Base-by-base conservation (phyloP, 2,329 filamentous ascomycete genomes). In the Bipolaris cookei region DNA sequence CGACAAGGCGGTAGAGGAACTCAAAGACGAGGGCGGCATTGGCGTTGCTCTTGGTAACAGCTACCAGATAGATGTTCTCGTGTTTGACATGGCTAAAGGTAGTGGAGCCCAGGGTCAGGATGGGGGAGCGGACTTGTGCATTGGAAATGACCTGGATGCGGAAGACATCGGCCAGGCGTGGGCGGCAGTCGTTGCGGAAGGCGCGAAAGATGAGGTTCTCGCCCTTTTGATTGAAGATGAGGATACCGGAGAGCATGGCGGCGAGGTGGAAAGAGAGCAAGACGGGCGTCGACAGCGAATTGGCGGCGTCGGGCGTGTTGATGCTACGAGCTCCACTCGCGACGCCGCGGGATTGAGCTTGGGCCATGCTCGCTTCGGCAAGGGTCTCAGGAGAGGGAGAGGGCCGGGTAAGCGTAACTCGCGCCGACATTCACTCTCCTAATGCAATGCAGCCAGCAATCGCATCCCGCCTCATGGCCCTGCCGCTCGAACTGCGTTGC, bases 61-160 rank as follows among this genome's bases (percentile, higher is more conserved):
- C 95, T 53, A 98, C 94, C 68, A 99, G 80, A 78, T 98, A 99
- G 75, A 99, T 97, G 77, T 99, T 99, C 77, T 99, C 95, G 80
- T 97, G 94, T 78, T 97, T 97, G 80, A 99, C 94, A 88, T 99
- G 95, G 83, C 92, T 97, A 79, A 99, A 99, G 44, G 96, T 99
- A 54, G 95, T 99, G 77, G 92, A 97, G 64, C 96, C 95, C 56
- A 99, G 87, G 4, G 95, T 99, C 70, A 99, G 84, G 79, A 99
- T 98, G 58, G 95, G 95, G 66, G 95, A 98, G 67, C 96, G 92
- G 59, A 99, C 95, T 78, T 97, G 92, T 51, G 95, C 89, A 77
- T 99, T 99, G 70, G 92, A 97, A 77, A 99, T 98, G 81, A 99
- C 94, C 77, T 99, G 95, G 78, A 99, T 99, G 79, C 95, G 93